Evolutionary conservation across 495 filamentous ascomycete genomes (phyloP).

Genomic region (Daldinia grandis): DNA sequence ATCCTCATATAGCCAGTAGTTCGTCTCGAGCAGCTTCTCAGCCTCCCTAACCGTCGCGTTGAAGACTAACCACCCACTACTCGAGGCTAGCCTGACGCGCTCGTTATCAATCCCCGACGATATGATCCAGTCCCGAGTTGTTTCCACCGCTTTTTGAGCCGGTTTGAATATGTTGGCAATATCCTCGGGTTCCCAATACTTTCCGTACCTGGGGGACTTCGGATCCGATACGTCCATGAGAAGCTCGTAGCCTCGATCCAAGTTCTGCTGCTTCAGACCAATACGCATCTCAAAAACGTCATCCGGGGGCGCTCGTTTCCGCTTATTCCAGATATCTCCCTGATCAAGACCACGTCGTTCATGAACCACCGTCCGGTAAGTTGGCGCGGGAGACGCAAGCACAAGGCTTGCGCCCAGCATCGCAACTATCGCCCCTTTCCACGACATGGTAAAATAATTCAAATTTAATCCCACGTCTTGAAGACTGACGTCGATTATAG

Average conservation of each 20-base stretch:
- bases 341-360: background rate
- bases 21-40: background rate
- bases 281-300: background rate
- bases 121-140: constrained; percentile 60
- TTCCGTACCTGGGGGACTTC: background rate
- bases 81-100: constrained; percentile 27
- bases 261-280: background rate
- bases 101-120: constrained; percentile 56
- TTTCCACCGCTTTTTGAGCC: constrained; percentile 14
- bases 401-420: background rate
- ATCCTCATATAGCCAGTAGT: constrained; percentile 65
- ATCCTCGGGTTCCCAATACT: background rate
- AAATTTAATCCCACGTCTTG: background rate
- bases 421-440: constrained; percentile 1
- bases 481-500: background rate
- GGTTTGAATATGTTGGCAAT: background rate
- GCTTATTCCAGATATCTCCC: background rate
- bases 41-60: background rate
- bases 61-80: constrained; percentile 5
- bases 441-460: background rate
- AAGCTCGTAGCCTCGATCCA: background rate
- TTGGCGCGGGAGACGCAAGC: constrained; percentile 9
- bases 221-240: background rate
- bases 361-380: constrained; percentile 38
- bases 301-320: background rate